Conservation (phyloP, 306 rosid species). For the Prosopis cineraria region DNA sequence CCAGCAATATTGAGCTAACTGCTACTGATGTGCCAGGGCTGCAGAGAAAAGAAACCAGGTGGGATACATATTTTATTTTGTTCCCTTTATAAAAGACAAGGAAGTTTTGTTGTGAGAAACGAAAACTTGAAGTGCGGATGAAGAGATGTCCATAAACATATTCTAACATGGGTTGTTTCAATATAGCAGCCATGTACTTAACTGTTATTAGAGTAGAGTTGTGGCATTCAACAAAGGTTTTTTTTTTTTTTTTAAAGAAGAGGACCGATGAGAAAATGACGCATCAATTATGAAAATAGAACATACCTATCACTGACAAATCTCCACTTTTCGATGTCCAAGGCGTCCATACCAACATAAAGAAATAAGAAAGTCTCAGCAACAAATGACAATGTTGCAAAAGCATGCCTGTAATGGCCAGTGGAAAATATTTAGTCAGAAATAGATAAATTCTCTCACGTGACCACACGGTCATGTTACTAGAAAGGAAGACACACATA, state of each 20-base stretch:
- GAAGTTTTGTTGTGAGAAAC: neutral
- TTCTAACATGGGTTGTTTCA: neutral
- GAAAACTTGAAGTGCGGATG: neutral
- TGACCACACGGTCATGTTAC: too few relatives aligned
- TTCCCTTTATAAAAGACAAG: neutral
- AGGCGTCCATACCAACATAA: constrained; percentile 98
- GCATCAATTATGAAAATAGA: neutral
- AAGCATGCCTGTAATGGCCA: constrained; percentile 73
- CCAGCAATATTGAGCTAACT: constrained; percentile 75
- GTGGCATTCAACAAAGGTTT: constrained; percentile 7
- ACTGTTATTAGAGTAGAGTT: constrained; percentile 13
- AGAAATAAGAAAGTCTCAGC: constrained; percentile 87
- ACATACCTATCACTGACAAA: constrained; percentile 88
- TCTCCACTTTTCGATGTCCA: constrained; percentile 98
- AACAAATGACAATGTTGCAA: constrained; percentile 95
- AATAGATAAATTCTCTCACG: neutral
- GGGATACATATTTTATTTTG: constrained; percentile 5
- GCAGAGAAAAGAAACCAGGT: constrained; percentile 39
- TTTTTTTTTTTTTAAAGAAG: neutral
- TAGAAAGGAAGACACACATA: neutral
- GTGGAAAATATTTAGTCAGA: constrained; percentile 23
- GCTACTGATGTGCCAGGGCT: constrained; percentile 96
- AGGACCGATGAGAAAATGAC: constrained; percentile 19
- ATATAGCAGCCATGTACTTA: constrained; percentile 16
- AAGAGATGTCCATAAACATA: neutral